Evolutionary conservation across 2,329 filamentous ascomycete species (phyloP).

Genomic region (Cyphellophora europaea): DNA sequence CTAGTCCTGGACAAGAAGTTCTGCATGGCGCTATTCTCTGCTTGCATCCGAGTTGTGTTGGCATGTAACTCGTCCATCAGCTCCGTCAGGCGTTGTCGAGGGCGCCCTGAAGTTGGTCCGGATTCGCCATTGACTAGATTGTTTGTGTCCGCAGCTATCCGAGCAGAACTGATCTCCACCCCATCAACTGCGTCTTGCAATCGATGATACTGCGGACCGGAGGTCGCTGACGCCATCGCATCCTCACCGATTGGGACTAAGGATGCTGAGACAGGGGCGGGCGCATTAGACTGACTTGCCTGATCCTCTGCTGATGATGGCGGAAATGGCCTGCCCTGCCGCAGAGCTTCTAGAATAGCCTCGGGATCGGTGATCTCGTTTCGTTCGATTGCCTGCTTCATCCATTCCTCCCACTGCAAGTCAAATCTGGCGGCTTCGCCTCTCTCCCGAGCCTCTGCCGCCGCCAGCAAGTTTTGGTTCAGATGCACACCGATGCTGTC

Average conservation of each 20-base stretch:
- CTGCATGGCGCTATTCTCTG: slow-evolving; percentile 6
- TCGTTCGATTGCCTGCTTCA: slow-evolving; percentile 45
- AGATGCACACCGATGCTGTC: slow-evolving; percentile 42
- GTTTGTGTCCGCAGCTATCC: slow-evolving; percentile 5
- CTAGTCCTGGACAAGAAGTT: slow-evolving; percentile 9
- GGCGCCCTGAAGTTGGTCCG: not conserved
- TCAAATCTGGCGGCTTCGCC: slow-evolving; percentile 31
- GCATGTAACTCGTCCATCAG: slow-evolving; percentile 8
- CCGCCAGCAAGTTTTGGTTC: slow-evolving; percentile 43
- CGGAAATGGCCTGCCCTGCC: not conserved
- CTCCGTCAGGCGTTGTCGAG: not conserved
- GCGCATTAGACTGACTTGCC: not conserved
- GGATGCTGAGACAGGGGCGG: not conserved
- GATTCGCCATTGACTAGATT: not conserved
- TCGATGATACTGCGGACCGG: not conserved
- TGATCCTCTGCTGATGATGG: slow-evolving; percentile 1
- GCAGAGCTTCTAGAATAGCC: not conserved
- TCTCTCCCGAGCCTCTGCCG: slow-evolving; percentile 43
- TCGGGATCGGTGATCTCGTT: slow-evolving; percentile 6
- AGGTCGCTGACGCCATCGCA: not conserved
- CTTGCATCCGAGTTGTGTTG: slow-evolving; percentile 7
- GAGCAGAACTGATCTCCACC: slow-evolving; percentile 6
- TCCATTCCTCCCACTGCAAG: slow-evolving; percentile 47
- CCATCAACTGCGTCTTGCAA: slow-evolving; percentile 6
- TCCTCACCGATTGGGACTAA: not conserved